Conservation (phyloP, 2,329 filamentous ascomycete genomes). For the Trichoderma guizhouense region DNA sequence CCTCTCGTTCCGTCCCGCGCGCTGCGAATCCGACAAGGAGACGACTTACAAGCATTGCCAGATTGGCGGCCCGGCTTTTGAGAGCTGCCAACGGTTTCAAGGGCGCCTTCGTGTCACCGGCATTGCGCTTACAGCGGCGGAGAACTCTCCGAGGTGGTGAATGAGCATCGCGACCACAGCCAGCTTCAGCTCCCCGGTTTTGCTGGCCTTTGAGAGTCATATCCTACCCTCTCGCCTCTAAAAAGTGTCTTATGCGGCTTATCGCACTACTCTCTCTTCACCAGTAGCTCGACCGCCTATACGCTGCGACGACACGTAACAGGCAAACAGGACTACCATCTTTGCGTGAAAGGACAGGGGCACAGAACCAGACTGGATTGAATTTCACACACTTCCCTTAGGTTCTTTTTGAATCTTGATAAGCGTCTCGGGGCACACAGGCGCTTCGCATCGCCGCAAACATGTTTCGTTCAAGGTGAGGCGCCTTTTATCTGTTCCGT, state of each 20-base stretch:
- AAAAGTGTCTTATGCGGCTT: neutral
- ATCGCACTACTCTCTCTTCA: neutral
- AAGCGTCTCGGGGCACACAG: neutral
- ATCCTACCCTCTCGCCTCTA: neutral
- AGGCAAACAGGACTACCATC: neutral
- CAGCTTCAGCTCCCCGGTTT: neutral
- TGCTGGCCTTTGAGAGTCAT: neutral
- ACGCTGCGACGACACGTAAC: neutral
- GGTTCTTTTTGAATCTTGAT: neutral
- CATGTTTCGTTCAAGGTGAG: slow-evolving; percentile 19
- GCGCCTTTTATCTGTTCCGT: neutral
- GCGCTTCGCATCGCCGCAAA: neutral
- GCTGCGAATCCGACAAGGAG: neutral
- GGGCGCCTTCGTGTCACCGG: neutral
- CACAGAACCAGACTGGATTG: neutral
- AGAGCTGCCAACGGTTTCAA: neutral
- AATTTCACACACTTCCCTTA: neutral
- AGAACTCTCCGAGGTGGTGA: neutral
- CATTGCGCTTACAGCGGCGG: slow-evolving; percentile 9
- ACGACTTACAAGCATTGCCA: neutral
- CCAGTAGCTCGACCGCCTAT: neutral
- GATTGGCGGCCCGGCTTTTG: neutral
- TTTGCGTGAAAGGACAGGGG: neutral
- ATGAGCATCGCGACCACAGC: neutral
- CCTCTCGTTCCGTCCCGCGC: neutral